phyloP scores from a whole-genome alignment of 2,329 filamentous ascomycete genomes.

The Capronia epimyces region DNA sequence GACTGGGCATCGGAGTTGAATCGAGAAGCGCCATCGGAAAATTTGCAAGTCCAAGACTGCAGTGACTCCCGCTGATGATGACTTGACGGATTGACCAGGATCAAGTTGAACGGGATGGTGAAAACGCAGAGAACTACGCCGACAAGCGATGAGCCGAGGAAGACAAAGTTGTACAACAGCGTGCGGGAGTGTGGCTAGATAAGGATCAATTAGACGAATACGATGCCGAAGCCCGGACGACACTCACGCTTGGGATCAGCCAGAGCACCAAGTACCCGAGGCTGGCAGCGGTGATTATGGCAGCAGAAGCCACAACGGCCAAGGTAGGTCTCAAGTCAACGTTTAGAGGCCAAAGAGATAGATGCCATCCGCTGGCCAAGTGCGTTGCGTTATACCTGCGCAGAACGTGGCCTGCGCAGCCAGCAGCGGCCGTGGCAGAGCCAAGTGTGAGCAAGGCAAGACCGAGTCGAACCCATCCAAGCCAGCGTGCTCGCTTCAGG shows the following conservation, averaged over 20 bases:
- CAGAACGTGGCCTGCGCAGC: slow-evolving; percentile 38
- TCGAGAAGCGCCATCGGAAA: slow-evolving; percentile 18
- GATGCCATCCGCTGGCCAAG: slow-evolving; percentile 32
- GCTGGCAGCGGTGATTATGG: slow-evolving; percentile 33
- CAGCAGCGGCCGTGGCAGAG: slow-evolving; percentile 33
- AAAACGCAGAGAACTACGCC: slow-evolving; percentile 19
- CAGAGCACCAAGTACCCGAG: slow-evolving; percentile 28
- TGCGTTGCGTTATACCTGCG: slow-evolving; percentile 37
- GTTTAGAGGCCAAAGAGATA: slow-evolving; percentile 41
- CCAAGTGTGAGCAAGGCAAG: slow-evolving; percentile 34
- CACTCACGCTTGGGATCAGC: slow-evolving; percentile 22
- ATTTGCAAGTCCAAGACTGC: slow-evolving; percentile 28
- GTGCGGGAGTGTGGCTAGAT: slow-evolving; percentile 24
- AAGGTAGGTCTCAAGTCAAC: slow-evolving; percentile 39
- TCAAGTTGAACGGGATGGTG: slow-evolving; percentile 24
- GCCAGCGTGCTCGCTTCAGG: slow-evolving; percentile 17
- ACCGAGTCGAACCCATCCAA: slow-evolving; percentile 35
- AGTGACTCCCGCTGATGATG: slow-evolving; percentile 21
- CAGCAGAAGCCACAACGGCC: slow-evolving; percentile 35
- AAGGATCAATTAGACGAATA: not conserved
- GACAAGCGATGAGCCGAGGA: slow-evolving; percentile 10
- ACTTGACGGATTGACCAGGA: slow-evolving; percentile 10
- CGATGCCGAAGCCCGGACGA: not conserved
- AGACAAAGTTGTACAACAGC: slow-evolving; percentile 21
- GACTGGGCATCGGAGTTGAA: slow-evolving; percentile 22